A percentile compares a stretch with the other conserved stretches of the same genome.
phyloP scores from a whole-genome alignment of 2,329 filamentous ascomycete genomes.

The Fusarium agapanthi region DNA sequence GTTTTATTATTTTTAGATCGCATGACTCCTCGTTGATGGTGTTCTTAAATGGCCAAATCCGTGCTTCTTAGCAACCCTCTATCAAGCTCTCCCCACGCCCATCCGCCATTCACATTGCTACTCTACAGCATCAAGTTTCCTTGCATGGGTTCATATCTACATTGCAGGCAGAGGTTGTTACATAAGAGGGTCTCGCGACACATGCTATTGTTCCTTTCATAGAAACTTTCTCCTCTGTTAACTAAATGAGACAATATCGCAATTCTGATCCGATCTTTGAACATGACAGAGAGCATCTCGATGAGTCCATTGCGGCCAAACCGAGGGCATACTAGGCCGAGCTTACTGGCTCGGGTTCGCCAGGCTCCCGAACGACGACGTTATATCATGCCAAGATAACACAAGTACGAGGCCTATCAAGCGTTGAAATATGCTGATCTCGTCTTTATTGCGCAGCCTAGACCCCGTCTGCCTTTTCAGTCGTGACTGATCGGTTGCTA shows the following conservation, averaged over 20 bases:
- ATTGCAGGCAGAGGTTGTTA: not conserved
- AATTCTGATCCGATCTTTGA: not conserved
- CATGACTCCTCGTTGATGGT: not conserved
- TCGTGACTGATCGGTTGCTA: slow-evolving; percentile 6
- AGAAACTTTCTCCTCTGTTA: not conserved
- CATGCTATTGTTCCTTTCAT: not conserved
- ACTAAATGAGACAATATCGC: slow-evolving; percentile 1
- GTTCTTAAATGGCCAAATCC: not conserved
- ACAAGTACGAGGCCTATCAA: not conserved
- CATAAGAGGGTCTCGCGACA: not conserved
- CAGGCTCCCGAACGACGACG: not conserved
- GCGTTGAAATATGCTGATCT: not conserved
- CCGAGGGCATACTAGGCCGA: not conserved
- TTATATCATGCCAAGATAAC: slow-evolving; percentile 7
- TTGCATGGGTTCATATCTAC: slow-evolving; percentile 22
- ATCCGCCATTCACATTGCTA: slow-evolving; percentile 9
- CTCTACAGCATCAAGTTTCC: slow-evolving; percentile 21
- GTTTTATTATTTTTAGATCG: slow-evolving; percentile 14
- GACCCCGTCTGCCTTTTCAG: not conserved
- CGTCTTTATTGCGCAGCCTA: not conserved
- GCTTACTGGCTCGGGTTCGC: slow-evolving; percentile 5
- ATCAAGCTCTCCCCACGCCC: slow-evolving; percentile 1
- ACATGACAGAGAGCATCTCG: not conserved
- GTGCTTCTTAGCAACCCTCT: slow-evolving; percentile 6
- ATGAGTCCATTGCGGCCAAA: slow-evolving; percentile 15